phyloP scores from a whole-genome alignment of 768 basidiomycete species.

The Suillus plorans region DNA sequence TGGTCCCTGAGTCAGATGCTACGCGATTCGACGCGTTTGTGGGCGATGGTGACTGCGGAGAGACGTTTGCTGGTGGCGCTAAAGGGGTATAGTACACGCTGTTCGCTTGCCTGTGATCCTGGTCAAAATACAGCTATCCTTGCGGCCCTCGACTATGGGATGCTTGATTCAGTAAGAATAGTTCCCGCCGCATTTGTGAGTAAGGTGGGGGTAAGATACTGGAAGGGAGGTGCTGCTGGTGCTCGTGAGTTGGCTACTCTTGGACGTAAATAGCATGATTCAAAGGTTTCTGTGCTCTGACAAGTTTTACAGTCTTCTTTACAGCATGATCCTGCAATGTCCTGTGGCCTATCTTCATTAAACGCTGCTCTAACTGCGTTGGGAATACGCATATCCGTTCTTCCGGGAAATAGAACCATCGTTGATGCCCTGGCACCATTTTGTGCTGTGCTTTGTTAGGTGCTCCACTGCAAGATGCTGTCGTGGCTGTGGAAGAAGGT shows the following conservation, averaged over 20 bases:
- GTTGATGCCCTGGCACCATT: constrained; percentile 55
- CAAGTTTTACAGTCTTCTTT: constrained; percentile 46
- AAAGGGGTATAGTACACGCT: constrained; percentile 23
- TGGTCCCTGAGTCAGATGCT: constrained; percentile 48
- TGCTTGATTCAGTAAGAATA: constrained; percentile 18
- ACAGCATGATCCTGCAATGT: constrained; percentile 35
- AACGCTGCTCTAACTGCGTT: constrained; percentile 31
- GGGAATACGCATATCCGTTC: constrained; percentile 46
- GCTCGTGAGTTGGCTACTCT: constrained; percentile 39
- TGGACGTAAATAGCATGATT: constrained; percentile 3
- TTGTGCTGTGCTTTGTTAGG: constrained; percentile 25
- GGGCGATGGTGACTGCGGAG: constrained; percentile 65
- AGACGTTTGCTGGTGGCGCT: constrained; percentile 54
- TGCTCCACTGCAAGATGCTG: constrained; percentile 24
- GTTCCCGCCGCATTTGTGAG: constrained; percentile 24
- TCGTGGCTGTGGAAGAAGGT: constrained; percentile 33
- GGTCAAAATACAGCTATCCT: constrained; percentile 29
- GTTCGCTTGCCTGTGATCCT: neutral
- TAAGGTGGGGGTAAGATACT: constrained; percentile 42
- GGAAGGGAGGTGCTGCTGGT: constrained; percentile 52
- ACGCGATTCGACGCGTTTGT: constrained; percentile 60
- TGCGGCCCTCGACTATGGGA: constrained; percentile 27
- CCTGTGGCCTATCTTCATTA: constrained; percentile 20
- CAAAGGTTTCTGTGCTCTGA: too few relatives aligned
- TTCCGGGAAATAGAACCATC: constrained; percentile 55